Conservation (phyloP, 768 basidiomycete genomes). For the Macrolepiota albuminosa region DNA sequence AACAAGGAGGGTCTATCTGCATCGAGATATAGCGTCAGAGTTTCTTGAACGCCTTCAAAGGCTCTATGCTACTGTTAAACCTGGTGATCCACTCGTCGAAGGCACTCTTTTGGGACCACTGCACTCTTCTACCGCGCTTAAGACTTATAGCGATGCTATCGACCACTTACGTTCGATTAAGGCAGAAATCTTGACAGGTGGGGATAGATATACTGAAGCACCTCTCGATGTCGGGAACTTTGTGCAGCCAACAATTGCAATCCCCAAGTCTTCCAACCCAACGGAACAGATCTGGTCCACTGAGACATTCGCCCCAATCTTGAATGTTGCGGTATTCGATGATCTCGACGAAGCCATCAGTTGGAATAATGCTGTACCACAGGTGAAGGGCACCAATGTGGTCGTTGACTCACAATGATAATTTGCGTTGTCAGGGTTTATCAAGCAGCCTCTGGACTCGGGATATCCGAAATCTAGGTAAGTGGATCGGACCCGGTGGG, state of each 20-base stretch:
- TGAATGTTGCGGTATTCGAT: conserved; percentile 84
- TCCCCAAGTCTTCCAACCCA: conserved; percentile 54
- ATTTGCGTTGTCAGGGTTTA: conserved; percentile 50
- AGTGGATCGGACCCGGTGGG: conserved; percentile 88
- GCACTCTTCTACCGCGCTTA: conserved; percentile 68
- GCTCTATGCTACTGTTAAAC: conserved; percentile 65
- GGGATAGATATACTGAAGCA: conserved; percentile 45
- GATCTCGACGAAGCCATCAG: conserved; percentile 80
- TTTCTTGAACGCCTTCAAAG: conserved; percentile 74
- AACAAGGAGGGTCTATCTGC: conserved; percentile 86
- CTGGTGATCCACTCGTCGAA: conserved; percentile 81
- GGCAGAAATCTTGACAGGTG: conserved; percentile 78
- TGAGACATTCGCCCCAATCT: conserved; percentile 86
- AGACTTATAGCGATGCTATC: conserved; percentile 59
- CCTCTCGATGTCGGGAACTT: conserved; percentile 73
- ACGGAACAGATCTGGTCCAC: conserved; percentile 63
- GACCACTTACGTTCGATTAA: conserved; percentile 55
- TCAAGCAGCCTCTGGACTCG: conserved; percentile 91
- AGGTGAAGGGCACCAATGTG: conserved; percentile 33
- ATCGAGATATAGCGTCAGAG: conserved; percentile 67
- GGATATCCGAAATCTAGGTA: conserved; percentile 77
- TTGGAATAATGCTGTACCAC: conserved; percentile 89
- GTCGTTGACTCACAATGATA: conserved; percentile 11
- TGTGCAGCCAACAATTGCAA: conserved; percentile 82
- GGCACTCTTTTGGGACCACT: conserved; percentile 82